Evolutionary conservation across 1,139 yeast genomes (phyloP), one percentile per base, ranked within the genome.

Genomic region (Taphrina wiesneri): DNA sequence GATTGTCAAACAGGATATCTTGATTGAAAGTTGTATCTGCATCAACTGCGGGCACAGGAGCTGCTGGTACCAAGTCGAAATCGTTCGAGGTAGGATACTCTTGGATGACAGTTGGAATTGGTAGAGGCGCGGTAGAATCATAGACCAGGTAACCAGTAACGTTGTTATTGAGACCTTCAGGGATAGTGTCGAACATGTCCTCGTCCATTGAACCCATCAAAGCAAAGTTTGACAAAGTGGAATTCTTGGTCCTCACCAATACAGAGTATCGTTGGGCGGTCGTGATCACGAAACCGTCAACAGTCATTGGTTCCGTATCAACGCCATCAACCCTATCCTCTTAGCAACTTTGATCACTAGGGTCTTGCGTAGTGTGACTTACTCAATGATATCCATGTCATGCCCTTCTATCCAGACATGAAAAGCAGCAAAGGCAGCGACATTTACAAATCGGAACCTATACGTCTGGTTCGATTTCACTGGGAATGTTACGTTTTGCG

Each of bases 381-480:
- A 54, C 57, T 91, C 98, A 66, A 92, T 88, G 63, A 92, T 86
- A 3, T 87, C 84, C 76, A 92, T 81, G 39, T 82, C 84, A 77
- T 92, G 97, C 75, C 85, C 96, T 77, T 92, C 96, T 74, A 92
- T 83, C 79, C 85, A 87, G 74, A 92, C 78, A 77, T 86, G 89
- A 77, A 90, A 96, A 19, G 96, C 88, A 3, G 88, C 87, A 74
- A 92, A 90, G 61, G 96, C 90, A 71, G 96, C 97, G 71, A 85
- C 81, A 77, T 92, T 92, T 73, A 86, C 83, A 68, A 92, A 77
- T 75, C 96, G 85, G 70, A 92, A 71, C 72, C 88, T 79, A 75
- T 92, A 92, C 9, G 96, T 91, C 47, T 85, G 89, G 75, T 85
- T 84, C 3, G 97, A 95, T 77, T 86, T 74, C 54, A 92, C 95